Evolutionary conservation across 305 asterid species (phyloP).

Genomic region (Solanum hybrid): DNA sequence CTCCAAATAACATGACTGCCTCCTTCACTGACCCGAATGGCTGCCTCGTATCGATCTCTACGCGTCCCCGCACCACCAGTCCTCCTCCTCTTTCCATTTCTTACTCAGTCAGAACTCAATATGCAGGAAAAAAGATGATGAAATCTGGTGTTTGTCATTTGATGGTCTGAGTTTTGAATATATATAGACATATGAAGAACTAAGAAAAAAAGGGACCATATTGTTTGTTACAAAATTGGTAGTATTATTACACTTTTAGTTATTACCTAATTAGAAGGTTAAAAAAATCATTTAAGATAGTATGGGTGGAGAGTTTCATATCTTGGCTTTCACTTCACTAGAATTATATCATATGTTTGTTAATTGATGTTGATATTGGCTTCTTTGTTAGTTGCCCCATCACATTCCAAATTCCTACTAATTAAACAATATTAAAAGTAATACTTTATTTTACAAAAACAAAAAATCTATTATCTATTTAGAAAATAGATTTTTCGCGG

Average conservation of each 20-base stretch:
- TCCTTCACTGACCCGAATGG: conserved; percentile 75
- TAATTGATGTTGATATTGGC: conserved; percentile 53
- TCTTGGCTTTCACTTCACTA: conserved; percentile 93
- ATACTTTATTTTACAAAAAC: background rate
- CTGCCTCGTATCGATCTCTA: conserved; percentile 66
- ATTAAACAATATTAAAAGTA: background rate
- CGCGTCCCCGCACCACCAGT: conserved; percentile 70
- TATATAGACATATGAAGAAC: background rate
- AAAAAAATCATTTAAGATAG: background rate
- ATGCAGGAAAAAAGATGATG: background rate
- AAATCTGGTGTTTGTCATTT: background rate
- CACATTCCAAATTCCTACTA: background rate
- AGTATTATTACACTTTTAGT: background rate
- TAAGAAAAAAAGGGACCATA: background rate
- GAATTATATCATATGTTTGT: conserved; percentile 27
- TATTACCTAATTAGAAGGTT: conserved; percentile 11
- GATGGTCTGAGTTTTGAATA: background rate
- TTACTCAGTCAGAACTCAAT: conserved; percentile 8
- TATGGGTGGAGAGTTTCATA: conserved; percentile 15
- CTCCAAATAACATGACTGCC: conserved; percentile 67
- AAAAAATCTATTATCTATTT: background rate
- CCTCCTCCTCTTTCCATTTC: conserved; percentile 34
- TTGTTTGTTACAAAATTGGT: conserved; percentile 7
- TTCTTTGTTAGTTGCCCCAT: background rate
- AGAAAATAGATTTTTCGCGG: background rate